These are phyloP conservation scores for Calonectria leucothoes DNA, from an alignment of 2,329 filamentous ascomycete genomes.

Conservation along the genomic window DNA sequence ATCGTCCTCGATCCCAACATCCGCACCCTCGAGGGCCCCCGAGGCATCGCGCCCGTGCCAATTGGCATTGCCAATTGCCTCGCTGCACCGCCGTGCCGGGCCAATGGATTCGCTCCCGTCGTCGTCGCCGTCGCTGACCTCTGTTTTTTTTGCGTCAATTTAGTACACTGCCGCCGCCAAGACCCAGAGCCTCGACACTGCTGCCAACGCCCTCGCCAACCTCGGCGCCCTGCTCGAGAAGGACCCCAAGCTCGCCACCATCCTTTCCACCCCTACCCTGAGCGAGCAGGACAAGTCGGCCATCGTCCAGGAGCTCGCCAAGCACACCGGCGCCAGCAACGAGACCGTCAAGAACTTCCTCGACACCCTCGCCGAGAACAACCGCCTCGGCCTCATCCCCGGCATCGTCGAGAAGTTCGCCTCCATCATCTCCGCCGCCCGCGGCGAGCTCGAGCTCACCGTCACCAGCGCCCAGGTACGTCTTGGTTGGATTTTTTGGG, in stretches of 20 bases:
- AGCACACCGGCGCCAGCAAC: constrained; percentile 80
- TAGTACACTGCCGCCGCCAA: constrained; percentile 98
- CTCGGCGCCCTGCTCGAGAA: constrained; percentile 80
- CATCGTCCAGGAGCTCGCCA: constrained; percentile 89
- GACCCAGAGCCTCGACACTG: constrained; percentile 84
- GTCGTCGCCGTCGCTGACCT: constrained; percentile 36
- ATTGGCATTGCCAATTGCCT: constrained; percentile 35
- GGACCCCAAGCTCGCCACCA: constrained; percentile 82
- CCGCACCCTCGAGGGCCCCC: not conserved
- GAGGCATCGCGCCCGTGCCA: constrained; percentile 16
- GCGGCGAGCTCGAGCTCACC: constrained; percentile 92
- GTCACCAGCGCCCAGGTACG: constrained; percentile 91
- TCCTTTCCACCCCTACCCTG: constrained; percentile 87
- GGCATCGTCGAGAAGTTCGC: constrained; percentile 89
- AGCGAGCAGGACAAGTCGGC: constrained; percentile 82
- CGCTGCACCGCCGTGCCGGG: constrained; percentile 25
- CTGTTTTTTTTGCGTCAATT: constrained; percentile 49
- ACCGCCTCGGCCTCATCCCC: constrained; percentile 86
- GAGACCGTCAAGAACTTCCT: constrained; percentile 96
- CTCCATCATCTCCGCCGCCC: constrained; percentile 86
- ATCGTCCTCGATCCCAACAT: constrained; percentile 17
- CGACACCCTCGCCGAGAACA: constrained; percentile 91
- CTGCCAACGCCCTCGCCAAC: constrained; percentile 80
- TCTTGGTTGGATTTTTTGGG: too few species aligned
- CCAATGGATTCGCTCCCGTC: constrained; percentile 39